Percentiles rank a stretch among this genome's conserved stretches.
Evolutionary conservation across 2,329 filamentous ascomycete genomes (phyloP).

Genomic region (Teratosphaeria pseudoeucalypti): DNA sequence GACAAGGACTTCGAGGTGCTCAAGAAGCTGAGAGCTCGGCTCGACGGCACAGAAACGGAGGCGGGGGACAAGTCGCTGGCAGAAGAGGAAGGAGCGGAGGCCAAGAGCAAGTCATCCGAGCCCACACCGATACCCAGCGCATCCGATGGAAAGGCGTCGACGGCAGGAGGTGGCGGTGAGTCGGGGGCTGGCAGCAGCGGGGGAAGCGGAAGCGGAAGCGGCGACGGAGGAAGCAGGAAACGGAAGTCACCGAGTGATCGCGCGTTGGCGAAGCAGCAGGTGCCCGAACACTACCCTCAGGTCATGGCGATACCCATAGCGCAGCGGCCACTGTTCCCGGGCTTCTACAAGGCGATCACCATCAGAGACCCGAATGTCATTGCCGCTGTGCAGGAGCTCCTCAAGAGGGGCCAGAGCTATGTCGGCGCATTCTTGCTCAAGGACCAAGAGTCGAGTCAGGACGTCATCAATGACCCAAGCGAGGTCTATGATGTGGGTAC

Average conservation of each 20-base stretch:
- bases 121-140: conserved; percentile 42
- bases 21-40: neutral
- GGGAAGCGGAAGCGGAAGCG: conserved; percentile 16
- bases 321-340: conserved; percentile 85
- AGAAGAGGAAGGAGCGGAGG: conserved; percentile 23
- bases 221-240: conserved; percentile 56
- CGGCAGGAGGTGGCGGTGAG: conserved; percentile 44
- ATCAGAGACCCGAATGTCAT: conserved; percentile 89
- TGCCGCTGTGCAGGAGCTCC: conserved; percentile 86
- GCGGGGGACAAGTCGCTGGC: conserved; percentile 28
- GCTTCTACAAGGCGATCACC: conserved; percentile 98
- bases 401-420: conserved; percentile 93
- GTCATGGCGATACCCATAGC: conserved; percentile 96
- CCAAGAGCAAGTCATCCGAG: conserved; percentile 40
- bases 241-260: conserved; percentile 53
- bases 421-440: conserved; percentile 96
- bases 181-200: conserved; percentile 30
- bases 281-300: conserved; percentile 93
- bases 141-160: conserved; percentile 49
- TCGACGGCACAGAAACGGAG: conserved; percentile 13
- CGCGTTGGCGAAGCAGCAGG: conserved; percentile 67
- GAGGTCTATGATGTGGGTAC: conserved; percentile 95
- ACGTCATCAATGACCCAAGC: conserved; percentile 78
- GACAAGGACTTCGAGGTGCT: conserved; percentile 34
- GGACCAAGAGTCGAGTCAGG: conserved; percentile 86